Evolutionary conservation across 176 grass and related monocot genomes (phyloP).

Genomic region (Carex pumila): DNA sequence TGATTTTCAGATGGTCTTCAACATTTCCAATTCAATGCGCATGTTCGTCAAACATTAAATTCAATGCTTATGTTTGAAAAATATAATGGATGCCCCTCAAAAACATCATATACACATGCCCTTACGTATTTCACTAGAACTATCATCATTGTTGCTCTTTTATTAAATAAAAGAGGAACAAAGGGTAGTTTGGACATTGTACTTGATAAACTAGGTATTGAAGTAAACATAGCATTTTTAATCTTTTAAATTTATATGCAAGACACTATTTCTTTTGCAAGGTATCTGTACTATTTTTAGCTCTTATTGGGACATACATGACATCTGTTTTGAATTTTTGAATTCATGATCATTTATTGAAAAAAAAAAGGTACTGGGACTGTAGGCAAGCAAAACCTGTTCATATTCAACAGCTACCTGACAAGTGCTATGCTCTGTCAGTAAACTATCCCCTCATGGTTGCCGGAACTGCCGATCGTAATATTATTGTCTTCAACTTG

Average conservation of each 20-base stretch:
- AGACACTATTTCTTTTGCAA: not conserved
- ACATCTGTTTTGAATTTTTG: not conserved
- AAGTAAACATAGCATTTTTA: not conserved
- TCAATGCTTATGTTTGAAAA: not conserved
- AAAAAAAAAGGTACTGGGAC: constrained; percentile 61
- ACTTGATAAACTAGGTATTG: not conserved
- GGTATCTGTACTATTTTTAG: not conserved
- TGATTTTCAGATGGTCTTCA: not conserved
- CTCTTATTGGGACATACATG: not conserved
- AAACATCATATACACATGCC: not conserved
- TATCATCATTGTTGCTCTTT: not conserved
- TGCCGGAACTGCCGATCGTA: constrained; percentile 57
- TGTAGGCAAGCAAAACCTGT: constrained; percentile 56
- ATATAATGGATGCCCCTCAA: not conserved
- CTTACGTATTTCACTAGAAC: not conserved
- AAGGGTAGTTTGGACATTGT: not conserved
- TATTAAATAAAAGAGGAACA: not conserved
- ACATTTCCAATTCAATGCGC: not conserved
- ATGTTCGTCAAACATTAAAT: not conserved
- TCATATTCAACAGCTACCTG: constrained; percentile 83
- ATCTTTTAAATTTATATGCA: not conserved
- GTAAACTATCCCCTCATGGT: constrained; percentile 92
- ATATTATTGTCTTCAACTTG: constrained; percentile 74
- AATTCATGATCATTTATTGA: not conserved
- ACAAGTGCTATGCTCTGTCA: constrained; percentile 61